Evolutionary conservation across 1,139 yeast genomes (phyloP).

Genomic region (Yamadazyma friedrichii): DNA sequence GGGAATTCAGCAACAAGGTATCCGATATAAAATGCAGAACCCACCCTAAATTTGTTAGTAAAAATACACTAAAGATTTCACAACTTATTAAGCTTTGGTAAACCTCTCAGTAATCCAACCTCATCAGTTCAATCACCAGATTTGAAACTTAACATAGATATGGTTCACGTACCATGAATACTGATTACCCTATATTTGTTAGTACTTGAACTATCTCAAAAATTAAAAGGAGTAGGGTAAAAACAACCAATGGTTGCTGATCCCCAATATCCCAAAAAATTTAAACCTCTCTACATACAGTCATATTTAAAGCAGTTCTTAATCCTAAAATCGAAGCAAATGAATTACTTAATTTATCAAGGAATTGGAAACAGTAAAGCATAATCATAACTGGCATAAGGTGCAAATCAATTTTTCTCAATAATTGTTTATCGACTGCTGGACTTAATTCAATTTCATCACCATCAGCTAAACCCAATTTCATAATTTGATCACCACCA

Average conservation of each 20-base stretch:
- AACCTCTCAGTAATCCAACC: too few species aligned
- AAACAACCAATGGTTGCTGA: too few species aligned
- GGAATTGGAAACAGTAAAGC: slow-evolving; percentile 57
- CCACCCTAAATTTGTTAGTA: slow-evolving; percentile 51
- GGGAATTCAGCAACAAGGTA: slow-evolving; percentile 49
- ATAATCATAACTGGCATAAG: slow-evolving; percentile 56
- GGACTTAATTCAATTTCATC: slow-evolving; percentile 19
- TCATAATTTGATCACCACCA: slow-evolving; percentile 37
- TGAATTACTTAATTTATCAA: slow-evolving; percentile 62
- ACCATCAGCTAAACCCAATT: slow-evolving; percentile 20
- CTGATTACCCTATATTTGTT: too few species aligned
- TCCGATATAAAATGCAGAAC: slow-evolving; percentile 56
- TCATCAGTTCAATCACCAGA: too few species aligned
- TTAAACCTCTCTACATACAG: too few species aligned
- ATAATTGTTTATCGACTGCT: slow-evolving; percentile 17
- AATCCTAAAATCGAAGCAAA: slow-evolving; percentile 65
- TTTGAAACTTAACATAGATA: too few species aligned
- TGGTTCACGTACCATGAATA: too few species aligned
- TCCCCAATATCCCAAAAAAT: too few species aligned
- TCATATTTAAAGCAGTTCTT: slow-evolving; percentile 46
- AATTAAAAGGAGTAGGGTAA: too few species aligned
- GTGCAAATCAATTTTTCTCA: slow-evolving; percentile 51
- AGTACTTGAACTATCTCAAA: too few species aligned
- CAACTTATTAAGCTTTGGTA: too few species aligned
- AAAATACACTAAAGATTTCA: too few species aligned